Base-by-base conservation (phyloP, 345 rosid genomes). In the Citropsis articulata region DNA sequence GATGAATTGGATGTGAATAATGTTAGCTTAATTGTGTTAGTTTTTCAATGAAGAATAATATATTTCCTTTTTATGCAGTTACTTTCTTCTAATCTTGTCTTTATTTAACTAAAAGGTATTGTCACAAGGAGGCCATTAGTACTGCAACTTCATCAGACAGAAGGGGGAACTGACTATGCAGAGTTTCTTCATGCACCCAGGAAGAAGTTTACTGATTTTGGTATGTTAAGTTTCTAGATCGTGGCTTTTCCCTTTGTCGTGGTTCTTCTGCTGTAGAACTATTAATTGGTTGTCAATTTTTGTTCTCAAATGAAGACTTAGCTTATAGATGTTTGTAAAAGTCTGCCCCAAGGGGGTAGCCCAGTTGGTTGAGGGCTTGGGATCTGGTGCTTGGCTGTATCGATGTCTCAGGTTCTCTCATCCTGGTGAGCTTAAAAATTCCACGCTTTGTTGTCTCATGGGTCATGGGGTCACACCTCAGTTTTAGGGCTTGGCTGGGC, bases 151-250 rank as follows among this genome's bases (percentile, higher is more conserved):
- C 99, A 96, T 76, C 91, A 96, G 87, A 88, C 89, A 4, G 97
- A 91, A 38, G 86, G 80, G 40, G 98, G 94, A 31, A 22, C 91
- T 25, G 99, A 97, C 22, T 93, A 97, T 77, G 98, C 97, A 2
- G 99, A 94, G 86, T 96, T 96, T 88, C 99, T 96, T 81, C 99
- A 96, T 85, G 88, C 91, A n/a, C 97, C 98, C 18, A 94, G 77
- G 84, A 93, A 82, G 95, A 97, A 30, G 85, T 81, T 83, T 40
- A 64, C 91, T 78, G 98, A 97, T 87, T 97, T 94, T 75, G 94
- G 98, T 96, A 91, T 63, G 88, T 78, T 65, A 21, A 64, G 27
- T 68, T 73, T 79, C 7, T 66, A 40, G 38, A 21, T 35, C 21
- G 18, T 69, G 75, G 36, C 14, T 18, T 14, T 31, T 7, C 13